Base-by-base conservation (phyloP, 2,329 filamentous ascomycete genomes). In the Calonectria crousiana region DNA sequence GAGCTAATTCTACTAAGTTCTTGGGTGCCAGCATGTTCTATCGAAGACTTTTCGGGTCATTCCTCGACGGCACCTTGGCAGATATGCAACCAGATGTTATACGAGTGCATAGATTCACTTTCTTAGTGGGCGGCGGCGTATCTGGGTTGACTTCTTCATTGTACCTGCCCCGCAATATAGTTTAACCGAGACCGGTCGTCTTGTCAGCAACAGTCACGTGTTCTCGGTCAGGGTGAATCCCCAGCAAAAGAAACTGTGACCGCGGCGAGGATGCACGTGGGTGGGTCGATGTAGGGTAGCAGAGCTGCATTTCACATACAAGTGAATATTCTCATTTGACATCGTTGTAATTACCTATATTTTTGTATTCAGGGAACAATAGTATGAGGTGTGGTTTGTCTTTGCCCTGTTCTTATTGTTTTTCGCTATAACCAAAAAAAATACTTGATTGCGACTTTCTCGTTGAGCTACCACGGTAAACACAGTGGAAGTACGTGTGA, bases 381-480 rank as follows among this genome's bases (percentile, higher is more conserved):
- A 18, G 8, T 44, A 38, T 44, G 4, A 3, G 18, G 18, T 8
- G 16, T 44, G 6, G 18, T 18, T 20, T 47, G 11, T 23, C 23
- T 47, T 11, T 23, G 10, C 23, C 8, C 23, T 23, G 2, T 47
- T 47, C 23, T 23, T 47, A 0, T 1, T 13, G 0, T 4, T 23
- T 47, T n/a, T n/a, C n/a, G n/a, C n/a, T n/a, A n/a, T n/a, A n/a
- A n/a, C n/a, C n/a, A n/a, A n/a, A n/a, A 6, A 44, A 9, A 23
- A 20, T 13, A 13, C 3, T 23, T 23, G 4, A 23, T 13, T 23
- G 10, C 10, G 44, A 0, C 4, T 47, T 47, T 23, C 9, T 13
- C n/a, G 10, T 23, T 13, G 20, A 1, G 11, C 4, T 6, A 10
- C 13, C 3, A 20, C 11, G n/a, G 10, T 4, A 6, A 23, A 0